Conservation (phyloP, 1,139 yeast species). For the Schwanniomyces etchellsii region DNA sequence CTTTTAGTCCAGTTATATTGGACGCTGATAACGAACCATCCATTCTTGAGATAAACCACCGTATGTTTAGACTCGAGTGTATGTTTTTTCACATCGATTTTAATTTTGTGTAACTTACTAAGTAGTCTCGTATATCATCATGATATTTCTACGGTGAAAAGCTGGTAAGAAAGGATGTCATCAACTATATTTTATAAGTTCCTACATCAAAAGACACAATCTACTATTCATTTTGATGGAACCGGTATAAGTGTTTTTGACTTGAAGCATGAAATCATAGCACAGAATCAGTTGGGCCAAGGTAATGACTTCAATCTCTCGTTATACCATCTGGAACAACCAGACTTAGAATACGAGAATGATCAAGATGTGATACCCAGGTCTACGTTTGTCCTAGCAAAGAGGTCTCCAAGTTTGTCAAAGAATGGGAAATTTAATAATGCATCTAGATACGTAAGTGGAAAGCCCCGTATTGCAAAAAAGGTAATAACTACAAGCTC, state of each 20-base stretch:
- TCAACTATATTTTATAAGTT: slow-evolving; percentile 87
- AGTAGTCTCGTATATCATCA: background rate
- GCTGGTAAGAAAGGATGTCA: slow-evolving; percentile 47
- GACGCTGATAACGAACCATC: slow-evolving; percentile 16
- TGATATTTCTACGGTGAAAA: background rate
- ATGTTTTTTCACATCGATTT: slow-evolving; percentile 1
- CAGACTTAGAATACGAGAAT: slow-evolving; percentile 78
- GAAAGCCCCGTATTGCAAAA: slow-evolving; percentile 60
- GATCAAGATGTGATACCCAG: slow-evolving; percentile 89
- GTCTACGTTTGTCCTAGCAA: slow-evolving; percentile 76
- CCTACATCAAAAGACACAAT: slow-evolving; percentile 75
- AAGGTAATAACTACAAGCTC: slow-evolving; percentile 24
- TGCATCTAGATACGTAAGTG: slow-evolving; percentile 79
- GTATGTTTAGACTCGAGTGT: background rate
- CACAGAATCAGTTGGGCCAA: slow-evolving; percentile 73
- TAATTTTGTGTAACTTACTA: slow-evolving; percentile 6
- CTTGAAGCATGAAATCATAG: slow-evolving; percentile 81
- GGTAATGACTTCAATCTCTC: slow-evolving; percentile 81
- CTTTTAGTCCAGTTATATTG: slow-evolving; percentile 20
- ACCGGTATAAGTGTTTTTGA: slow-evolving; percentile 95
- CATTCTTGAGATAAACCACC: slow-evolving; percentile 7
- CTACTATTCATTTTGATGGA: slow-evolving; percentile 86
- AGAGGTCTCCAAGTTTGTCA: slow-evolving; percentile 65
- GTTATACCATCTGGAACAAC: slow-evolving; percentile 57
- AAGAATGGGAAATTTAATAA: slow-evolving; percentile 59